A percentile compares a stretch with the other conserved stretches of the same genome.
These are phyloP conservation scores for Exophiala spinifera DNA, from an alignment of 2,329 filamentous ascomycete genomes.

Conservation along the genomic window DNA sequence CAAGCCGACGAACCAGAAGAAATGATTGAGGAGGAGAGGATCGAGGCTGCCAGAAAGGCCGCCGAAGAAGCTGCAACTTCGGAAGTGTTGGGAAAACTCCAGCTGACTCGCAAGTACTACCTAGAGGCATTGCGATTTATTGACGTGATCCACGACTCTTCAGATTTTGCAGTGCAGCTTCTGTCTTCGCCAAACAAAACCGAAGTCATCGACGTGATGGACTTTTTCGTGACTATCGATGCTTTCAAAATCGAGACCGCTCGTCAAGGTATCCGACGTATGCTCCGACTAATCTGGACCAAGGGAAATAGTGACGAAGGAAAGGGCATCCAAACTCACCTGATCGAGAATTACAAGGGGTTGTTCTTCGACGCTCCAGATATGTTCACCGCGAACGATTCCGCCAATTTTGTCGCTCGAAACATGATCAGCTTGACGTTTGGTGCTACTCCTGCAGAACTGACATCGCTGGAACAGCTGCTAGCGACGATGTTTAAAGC, in stretches of 20 bases:
- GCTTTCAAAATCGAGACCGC: conserved; percentile 95
- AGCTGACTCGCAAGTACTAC: conserved; percentile 86
- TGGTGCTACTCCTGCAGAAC: conserved; percentile 86
- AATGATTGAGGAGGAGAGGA: conserved; percentile 77
- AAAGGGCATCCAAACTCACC: conserved; percentile 92
- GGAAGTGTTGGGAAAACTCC: conserved; percentile 81
- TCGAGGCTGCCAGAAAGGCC: conserved; percentile 70
- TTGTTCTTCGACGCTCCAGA: conserved; percentile 95
- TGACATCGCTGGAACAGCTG: conserved; percentile 92
- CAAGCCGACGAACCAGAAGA: conserved; percentile 64
- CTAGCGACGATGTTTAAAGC: conserved; percentile 97
- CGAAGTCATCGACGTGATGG: conserved; percentile 97
- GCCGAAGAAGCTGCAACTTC: conserved; percentile 84
- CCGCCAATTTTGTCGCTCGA: conserved; percentile 89
- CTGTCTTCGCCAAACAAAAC: conserved; percentile 95
- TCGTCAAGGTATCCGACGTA: conserved; percentile 85
- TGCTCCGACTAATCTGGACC: conserved; percentile 97
- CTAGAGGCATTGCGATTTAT: conserved; percentile 92
- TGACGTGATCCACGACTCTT: conserved; percentile 80
- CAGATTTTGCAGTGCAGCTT: conserved; percentile 76
- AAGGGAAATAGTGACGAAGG: conserved; percentile 99
- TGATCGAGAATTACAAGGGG: conserved; percentile 94
- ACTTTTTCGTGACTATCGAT: conserved; percentile 93
- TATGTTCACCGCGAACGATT: conserved; percentile 80
- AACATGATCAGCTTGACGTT: conserved; percentile 99